phyloP scores from a whole-genome alignment of 2,329 filamentous ascomycete genomes.

The Monosporascus sp. region DNA sequence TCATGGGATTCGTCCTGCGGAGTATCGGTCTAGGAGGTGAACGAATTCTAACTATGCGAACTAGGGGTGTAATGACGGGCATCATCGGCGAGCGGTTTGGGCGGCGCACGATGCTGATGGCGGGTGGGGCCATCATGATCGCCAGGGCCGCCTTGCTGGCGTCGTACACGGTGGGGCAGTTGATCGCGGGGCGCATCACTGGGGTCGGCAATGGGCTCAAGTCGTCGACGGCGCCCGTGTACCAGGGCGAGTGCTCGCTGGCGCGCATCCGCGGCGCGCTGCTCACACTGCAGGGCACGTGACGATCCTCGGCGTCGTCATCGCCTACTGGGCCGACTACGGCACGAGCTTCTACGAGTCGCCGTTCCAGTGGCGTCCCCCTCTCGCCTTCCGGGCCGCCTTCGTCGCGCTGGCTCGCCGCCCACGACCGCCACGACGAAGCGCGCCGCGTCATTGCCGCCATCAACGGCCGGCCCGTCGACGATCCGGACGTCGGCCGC shows the following conservation, averaged over 20 bases:
- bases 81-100: conserved; percentile 36
- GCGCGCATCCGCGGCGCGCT: conserved; percentile 41
- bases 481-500: conserved; percentile 12
- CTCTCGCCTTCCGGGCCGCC: conserved; percentile 35
- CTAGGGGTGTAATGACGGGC: conserved; percentile 25
- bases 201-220: conserved; percentile 37
- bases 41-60: neutral
- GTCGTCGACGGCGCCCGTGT: conserved; percentile 35
- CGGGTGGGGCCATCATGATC: conserved; percentile 36
- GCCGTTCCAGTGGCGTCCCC: conserved; percentile 32
- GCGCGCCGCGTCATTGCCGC: conserved; percentile 15
- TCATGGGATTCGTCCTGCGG: neutral
- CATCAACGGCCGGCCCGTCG: conserved; percentile 8
- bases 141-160: conserved; percentile 37
- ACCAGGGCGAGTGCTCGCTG: conserved; percentile 27
- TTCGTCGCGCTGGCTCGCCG: conserved; percentile 32
- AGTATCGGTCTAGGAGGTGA: neutral
- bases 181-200: conserved; percentile 41
- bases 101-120: conserved; percentile 35
- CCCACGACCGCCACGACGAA: conserved; percentile 26
- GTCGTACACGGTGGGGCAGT: conserved; percentile 33
- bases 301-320: conserved; percentile 39
- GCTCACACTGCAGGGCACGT: conserved; percentile 45
- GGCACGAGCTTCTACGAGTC: conserved; percentile 5
- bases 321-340: conserved; percentile 33